These are phyloP conservation scores for Alternaria postmessia DNA, from an alignment of 2,329 filamentous ascomycete genomes.

Conservation along the genomic window DNA sequence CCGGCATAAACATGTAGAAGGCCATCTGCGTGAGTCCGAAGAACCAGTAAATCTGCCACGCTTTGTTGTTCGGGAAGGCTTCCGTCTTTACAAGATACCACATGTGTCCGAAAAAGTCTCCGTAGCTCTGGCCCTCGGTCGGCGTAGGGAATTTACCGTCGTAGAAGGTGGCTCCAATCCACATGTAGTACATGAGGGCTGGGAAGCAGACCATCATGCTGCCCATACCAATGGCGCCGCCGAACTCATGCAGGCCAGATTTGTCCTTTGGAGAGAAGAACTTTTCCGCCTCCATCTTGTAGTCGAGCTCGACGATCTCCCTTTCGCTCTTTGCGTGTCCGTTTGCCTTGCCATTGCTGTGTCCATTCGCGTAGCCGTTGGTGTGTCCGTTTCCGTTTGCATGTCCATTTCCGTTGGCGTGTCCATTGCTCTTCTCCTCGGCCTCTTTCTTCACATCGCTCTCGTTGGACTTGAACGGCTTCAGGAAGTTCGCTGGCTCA, in stretches of 20 bases:
- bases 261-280: constrained; percentile 49
- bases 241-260: constrained; percentile 77
- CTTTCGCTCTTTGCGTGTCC: constrained; percentile 45
- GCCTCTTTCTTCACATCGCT: constrained; percentile 6
- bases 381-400: constrained; percentile 39
- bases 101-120: constrained; percentile 77
- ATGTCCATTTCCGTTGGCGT: constrained; percentile 42
- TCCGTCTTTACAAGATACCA: constrained; percentile 78
- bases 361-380: constrained; percentile 32
- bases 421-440: constrained; percentile 46
- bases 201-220: constrained; percentile 94
- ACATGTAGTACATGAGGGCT: constrained; percentile 99
- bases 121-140: constrained; percentile 69
- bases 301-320: constrained; percentile 16
- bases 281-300: constrained; percentile 48
- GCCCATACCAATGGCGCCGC: constrained; percentile 80
- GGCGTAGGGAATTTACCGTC: constrained; percentile 80
- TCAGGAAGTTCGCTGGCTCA: constrained; percentile 39
- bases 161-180: constrained; percentile 94
- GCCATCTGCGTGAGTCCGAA: constrained; percentile 87
- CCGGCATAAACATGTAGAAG: constrained; percentile 86
- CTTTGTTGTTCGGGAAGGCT: constrained; percentile 81
- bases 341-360: constrained; percentile 38
- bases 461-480: constrained; percentile 11
- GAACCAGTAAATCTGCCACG: constrained; percentile 93